Percentiles rank a stretch among this genome's conserved stretches.
phyloP scores from a whole-genome alignment of 2,329 filamentous ascomycete species.

The Endocalyx cinctus region DNA sequence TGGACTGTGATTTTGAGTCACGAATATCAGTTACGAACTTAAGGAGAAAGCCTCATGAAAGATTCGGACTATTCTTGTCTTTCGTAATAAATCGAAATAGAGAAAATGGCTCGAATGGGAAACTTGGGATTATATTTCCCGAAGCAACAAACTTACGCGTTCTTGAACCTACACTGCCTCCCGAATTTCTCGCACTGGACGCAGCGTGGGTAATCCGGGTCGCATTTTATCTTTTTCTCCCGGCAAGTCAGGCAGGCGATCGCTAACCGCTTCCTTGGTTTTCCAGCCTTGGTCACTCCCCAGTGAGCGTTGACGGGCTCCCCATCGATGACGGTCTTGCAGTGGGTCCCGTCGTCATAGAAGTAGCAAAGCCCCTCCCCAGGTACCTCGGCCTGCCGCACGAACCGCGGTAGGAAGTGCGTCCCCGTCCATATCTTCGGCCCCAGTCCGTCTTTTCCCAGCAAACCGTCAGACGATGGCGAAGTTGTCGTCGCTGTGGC shows the following conservation, averaged over 20 bases:
- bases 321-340: slow-evolving; percentile 78
- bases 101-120: background rate
- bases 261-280: slow-evolving; percentile 83
- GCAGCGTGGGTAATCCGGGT: slow-evolving; percentile 81
- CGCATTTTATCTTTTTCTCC: slow-evolving; percentile 97
- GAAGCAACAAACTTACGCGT: slow-evolving; percentile 83
- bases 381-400: slow-evolving; percentile 61
- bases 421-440: slow-evolving; percentile 67
- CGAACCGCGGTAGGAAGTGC: slow-evolving; percentile 62
- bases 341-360: slow-evolving; percentile 79
- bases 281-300: slow-evolving; percentile 91
- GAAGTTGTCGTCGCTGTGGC: background rate
- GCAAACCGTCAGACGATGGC: slow-evolving; percentile 34
- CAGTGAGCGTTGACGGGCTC: slow-evolving; percentile 85
- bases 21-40: slow-evolving; percentile 13
- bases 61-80: too few species aligned
- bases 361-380: slow-evolving; percentile 81
- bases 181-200: slow-evolving; percentile 91
- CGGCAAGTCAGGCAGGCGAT: slow-evolving; percentile 82
- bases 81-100: background rate
- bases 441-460: slow-evolving; percentile 56
- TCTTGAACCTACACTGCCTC: slow-evolving; percentile 77
- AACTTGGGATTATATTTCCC: too few species aligned
- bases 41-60: background rate
- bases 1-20: slow-evolving; percentile 46